A percentile compares a stretch with the other conserved stretches of the same genome.
Conservation (phyloP, 2,329 filamentous ascomycete species). For the Stagonosporopsis rhizophila region DNA sequence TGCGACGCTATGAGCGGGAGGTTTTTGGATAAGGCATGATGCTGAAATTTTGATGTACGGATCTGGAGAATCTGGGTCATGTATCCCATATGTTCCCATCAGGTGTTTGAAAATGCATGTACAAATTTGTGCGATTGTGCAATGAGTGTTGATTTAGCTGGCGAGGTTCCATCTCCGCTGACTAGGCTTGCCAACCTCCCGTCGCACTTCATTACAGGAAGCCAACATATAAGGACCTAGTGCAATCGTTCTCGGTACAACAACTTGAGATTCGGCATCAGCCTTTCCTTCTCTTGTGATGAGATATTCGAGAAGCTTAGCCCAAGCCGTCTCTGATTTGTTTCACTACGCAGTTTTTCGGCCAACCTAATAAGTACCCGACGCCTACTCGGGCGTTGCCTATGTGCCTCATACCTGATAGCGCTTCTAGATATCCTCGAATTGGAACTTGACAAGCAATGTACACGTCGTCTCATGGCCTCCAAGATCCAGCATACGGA, state of each 20-base stretch:
- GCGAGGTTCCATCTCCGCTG: background rate
- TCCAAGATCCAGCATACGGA: conserved; percentile 70
- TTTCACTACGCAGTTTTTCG: background rate
- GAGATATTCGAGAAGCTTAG: no score
- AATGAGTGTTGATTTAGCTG: background rate
- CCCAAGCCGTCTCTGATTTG: background rate
- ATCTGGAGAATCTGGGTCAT: background rate
- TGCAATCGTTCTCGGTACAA: background rate
- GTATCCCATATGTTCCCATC: background rate
- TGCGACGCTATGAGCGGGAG: conserved; percentile 29
- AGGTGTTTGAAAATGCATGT: background rate
- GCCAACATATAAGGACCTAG: background rate
- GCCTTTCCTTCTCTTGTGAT: background rate
- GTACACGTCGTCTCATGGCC: conserved; percentile 69
- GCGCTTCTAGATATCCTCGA: conserved; percentile 42
- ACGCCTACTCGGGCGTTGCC: background rate
- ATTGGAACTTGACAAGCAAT: conserved; percentile 67
- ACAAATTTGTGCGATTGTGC: background rate
- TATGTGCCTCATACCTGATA: background rate
- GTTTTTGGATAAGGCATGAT: conserved; percentile 26
- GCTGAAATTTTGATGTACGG: background rate
- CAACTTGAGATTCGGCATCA: background rate
- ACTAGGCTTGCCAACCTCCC: background rate
- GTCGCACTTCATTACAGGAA: background rate
- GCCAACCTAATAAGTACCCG: background rate